Evolutionary conservation across 192 early-diverging fungal species (phyloP).

Genomic region (Coemansia sp.): DNA sequence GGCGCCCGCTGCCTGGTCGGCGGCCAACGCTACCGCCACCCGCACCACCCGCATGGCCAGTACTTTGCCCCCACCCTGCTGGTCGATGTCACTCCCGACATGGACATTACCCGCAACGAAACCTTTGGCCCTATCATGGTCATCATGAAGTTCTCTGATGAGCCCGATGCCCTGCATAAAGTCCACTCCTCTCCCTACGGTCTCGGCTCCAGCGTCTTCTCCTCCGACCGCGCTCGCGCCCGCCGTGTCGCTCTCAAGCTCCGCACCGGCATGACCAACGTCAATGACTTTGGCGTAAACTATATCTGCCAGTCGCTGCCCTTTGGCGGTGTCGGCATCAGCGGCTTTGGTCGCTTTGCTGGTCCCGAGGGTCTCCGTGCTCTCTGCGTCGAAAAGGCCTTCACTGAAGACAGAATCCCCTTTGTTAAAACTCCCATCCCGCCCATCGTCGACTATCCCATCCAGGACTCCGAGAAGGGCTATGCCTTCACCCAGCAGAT

Average conservation of each 20-base stretch:
- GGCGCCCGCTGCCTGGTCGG: conserved; percentile 73
- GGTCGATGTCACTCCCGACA: conserved; percentile 69
- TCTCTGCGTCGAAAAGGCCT: conserved; percentile 64
- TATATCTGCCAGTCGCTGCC: conserved; percentile 81
- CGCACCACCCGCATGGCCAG: conserved; percentile 69
- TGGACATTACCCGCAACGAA: conserved; percentile 75
- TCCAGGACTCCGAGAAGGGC: conserved; percentile 56
- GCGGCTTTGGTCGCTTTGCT: conserved; percentile 74
- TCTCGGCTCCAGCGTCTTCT: conserved; percentile 78
- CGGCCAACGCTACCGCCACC: conserved; percentile 67
- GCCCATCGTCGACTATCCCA: conserved; percentile 74
- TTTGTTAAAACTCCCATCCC: conserved; percentile 71
- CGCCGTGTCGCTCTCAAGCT: conserved; percentile 60
- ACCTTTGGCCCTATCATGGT: conserved; percentile 81
- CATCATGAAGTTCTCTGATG: conserved; percentile 66
- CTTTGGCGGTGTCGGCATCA: conserved; percentile 78
- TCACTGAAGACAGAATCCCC: conserved; percentile 72
- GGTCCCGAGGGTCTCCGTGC: conserved; percentile 74
- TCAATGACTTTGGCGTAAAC: conserved; percentile 85
- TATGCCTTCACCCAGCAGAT: conserved; percentile 60
- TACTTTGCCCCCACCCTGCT: conserved; percentile 82
- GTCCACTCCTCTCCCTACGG: conserved; percentile 73
- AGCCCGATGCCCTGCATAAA: conserved; percentile 65
- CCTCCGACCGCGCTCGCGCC: conserved; percentile 61
- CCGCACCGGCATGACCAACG: conserved; percentile 75